Evolutionary conservation across 305 asterid genomes (phyloP), one percentile per base, ranked within the genome.

Genomic region (Withania somnifera): DNA sequence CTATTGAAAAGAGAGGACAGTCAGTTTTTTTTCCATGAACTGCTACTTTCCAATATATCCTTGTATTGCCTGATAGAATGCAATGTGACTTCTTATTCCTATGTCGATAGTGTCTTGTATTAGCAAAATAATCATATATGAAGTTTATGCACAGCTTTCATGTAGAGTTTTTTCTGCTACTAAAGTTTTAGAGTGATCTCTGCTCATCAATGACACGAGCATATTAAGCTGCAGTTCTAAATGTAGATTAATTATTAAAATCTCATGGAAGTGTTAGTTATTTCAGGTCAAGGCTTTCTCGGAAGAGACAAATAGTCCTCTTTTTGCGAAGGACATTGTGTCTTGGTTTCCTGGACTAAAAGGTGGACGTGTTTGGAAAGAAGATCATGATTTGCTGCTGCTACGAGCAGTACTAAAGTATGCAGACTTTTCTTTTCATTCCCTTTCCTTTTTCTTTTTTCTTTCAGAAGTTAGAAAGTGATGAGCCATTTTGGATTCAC

Each of bases 291-390:
- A 89, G 85, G 90, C 88, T 81, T 85, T 87, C 76, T 68, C 90
- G 58, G 84, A 61, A 73, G 82, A 87, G 58, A 81, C 83, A 63
- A 89, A 91, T 68, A 68, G 93, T 60, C 82, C 88, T 32, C 92
- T 93, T 84, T 97, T 97, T 85, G 47, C 88, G 6, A 94, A 91
- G 87, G 98, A 91, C 84, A 87, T 97, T 52, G 67, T 93, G 69
- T 87, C 90, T 40, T 92, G 95, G 84, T 88, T 85, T 88, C 98
- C 98, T 63, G 98, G 94, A 85, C 84, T 97, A 60, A 95, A 83
- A 87, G 95, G 94, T 85, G 98, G 98, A 87, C 90, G 89, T 87
- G 58, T 91, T 83, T 97, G 99, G 99, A 97, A 91, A 88, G 97
- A 90, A 88, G 90, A 89, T 76, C 98, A 97, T 67, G 99, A 97